These are phyloP conservation scores for Debaryomyces tyrocola DNA, from an alignment of 805 yeast species.

Conservation along the genomic window DNA sequence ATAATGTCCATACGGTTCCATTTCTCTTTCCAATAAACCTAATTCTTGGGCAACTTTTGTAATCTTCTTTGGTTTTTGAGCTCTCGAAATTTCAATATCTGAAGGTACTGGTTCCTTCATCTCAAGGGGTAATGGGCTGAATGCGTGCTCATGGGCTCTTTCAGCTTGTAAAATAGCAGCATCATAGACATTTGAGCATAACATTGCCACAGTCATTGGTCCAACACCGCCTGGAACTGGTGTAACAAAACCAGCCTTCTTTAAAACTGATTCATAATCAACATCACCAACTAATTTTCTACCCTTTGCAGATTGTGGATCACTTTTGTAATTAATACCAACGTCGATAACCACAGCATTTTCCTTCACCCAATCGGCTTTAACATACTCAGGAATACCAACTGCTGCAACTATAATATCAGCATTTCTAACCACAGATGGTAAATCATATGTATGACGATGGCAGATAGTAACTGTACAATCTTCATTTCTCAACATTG, in stretches of 20 bases:
- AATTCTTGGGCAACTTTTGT: slow-evolving; percentile 73
- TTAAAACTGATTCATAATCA: slow-evolving; percentile 67
- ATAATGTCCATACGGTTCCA: slow-evolving; percentile 84
- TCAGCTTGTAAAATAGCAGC: slow-evolving; percentile 68
- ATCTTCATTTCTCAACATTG: slow-evolving; percentile 73
- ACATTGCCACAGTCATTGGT: slow-evolving; percentile 98
- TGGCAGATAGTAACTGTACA: slow-evolving; percentile 90
- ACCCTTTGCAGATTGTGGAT: slow-evolving; percentile 72
- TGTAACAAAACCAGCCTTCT: slow-evolving; percentile 69
- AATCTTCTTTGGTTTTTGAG: slow-evolving; percentile 84
- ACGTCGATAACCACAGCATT: slow-evolving; percentile 91
- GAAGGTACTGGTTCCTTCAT: slow-evolving; percentile 72
- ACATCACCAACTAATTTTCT: slow-evolving; percentile 92
- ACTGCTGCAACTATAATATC: slow-evolving; percentile 92
- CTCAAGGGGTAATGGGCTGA: slow-evolving; percentile 57
- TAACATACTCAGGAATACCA: slow-evolving; percentile 80
- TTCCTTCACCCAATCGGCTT: slow-evolving; percentile 84
- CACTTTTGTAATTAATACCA: slow-evolving; percentile 88
- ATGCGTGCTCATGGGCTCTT: slow-evolving; percentile 47
- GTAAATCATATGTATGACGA: slow-evolving; percentile 65
- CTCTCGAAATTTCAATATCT: slow-evolving; percentile 86
- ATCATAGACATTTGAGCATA: slow-evolving; percentile 74
- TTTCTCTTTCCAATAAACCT: slow-evolving; percentile 75
- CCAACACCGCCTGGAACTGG: slow-evolving; percentile 99
- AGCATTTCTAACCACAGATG: slow-evolving; percentile 58